Evolutionary conservation across 805 yeast species (phyloP).

Genomic region (Lachancea meyersii): DNA sequence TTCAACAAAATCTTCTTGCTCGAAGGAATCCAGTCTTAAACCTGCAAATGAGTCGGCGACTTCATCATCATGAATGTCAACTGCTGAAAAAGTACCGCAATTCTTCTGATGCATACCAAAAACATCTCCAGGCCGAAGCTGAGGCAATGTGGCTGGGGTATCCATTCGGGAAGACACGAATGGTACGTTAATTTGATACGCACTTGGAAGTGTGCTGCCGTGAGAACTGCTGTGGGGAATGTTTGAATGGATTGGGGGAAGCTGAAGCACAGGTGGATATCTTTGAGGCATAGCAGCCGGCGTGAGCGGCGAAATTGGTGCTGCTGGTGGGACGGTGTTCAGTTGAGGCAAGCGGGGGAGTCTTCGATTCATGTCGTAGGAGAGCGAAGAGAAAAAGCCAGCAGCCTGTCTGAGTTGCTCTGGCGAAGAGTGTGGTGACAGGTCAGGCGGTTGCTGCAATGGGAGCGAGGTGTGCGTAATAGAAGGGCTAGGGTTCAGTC

Average conservation of each 20-base stretch:
- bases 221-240: background rate
- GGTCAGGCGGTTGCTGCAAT: background rate
- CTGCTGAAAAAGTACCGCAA: slow-evolving; percentile 1
- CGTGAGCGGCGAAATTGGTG: slow-evolving; percentile 4
- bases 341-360: slow-evolving; percentile 8
- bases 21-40: slow-evolving; percentile 2
- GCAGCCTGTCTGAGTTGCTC: slow-evolving; percentile 15
- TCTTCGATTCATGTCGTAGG: slow-evolving; percentile 19
- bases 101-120: slow-evolving; percentile 11
- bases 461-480: background rate
- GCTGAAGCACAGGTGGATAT: slow-evolving; percentile 9
- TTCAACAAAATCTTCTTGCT: slow-evolving; percentile 12
- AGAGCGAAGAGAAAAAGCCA: slow-evolving; percentile 20
- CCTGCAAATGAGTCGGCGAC: background rate
- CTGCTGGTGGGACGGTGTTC: background rate
- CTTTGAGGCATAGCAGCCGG: slow-evolving; percentile 4
- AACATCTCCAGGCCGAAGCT: background rate
- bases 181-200: slow-evolving; percentile 4
- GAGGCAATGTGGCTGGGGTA: slow-evolving; percentile 2
- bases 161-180: slow-evolving; percentile 5
- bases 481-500: background rate
- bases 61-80: background rate
- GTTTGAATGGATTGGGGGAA: slow-evolving; percentile 9
- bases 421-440: slow-evolving; percentile 1
- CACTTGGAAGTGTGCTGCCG: background rate